Conservation (phyloP, 2,329 filamentous ascomycete genomes). For the Calonectria montana region DNA sequence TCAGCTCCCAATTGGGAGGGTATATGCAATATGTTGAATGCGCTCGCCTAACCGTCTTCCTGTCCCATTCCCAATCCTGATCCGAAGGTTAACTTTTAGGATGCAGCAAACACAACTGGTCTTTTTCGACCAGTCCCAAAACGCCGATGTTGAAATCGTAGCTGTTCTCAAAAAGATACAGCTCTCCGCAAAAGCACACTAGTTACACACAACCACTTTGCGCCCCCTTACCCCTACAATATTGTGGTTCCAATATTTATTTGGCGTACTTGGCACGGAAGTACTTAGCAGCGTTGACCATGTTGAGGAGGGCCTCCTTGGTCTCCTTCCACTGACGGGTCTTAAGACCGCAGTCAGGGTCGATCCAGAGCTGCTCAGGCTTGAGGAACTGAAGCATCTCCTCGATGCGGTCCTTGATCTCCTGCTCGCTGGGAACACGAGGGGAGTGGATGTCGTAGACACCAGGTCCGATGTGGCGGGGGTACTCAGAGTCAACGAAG, state of each 20-base stretch:
- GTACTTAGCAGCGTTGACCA: conserved; percentile 98
- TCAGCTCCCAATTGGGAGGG: conserved; percentile 47
- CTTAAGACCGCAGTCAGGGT: conserved; percentile 99
- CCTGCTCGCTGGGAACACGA: conserved; percentile 94
- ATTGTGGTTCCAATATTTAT: conserved; percentile 51
- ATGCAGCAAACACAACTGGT: conserved; percentile 50
- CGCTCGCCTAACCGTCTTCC: conserved; percentile 47
- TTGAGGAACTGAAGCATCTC: conserved; percentile 99
- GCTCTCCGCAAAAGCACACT: conserved; percentile 46
- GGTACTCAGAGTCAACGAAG: conserved; percentile 97
- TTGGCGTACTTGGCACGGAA: conserved; percentile 91
- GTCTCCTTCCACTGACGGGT: conserved; percentile 99
- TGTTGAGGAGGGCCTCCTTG: conserved; percentile 94
- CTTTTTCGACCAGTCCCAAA: conserved; percentile 52
- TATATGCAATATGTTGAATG: conserved; percentile 56
- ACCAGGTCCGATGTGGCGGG: conserved; percentile 97
- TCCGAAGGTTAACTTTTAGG: conserved; percentile 50
- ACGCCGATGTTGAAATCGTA: conserved; percentile 72
- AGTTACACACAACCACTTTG: conserved; percentile 46
- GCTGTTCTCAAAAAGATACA: conserved; percentile 52
- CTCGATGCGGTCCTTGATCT: conserved; percentile 97
- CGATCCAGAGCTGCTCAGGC: conserved; percentile 99
- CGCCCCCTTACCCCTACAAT: conserved; percentile 35
- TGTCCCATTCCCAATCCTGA: conserved; percentile 43
- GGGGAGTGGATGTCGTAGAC: conserved; percentile 99